Base-by-base conservation (phyloP, 148 eudicot genomes). In the Pharnaceum exiguum region DNA sequence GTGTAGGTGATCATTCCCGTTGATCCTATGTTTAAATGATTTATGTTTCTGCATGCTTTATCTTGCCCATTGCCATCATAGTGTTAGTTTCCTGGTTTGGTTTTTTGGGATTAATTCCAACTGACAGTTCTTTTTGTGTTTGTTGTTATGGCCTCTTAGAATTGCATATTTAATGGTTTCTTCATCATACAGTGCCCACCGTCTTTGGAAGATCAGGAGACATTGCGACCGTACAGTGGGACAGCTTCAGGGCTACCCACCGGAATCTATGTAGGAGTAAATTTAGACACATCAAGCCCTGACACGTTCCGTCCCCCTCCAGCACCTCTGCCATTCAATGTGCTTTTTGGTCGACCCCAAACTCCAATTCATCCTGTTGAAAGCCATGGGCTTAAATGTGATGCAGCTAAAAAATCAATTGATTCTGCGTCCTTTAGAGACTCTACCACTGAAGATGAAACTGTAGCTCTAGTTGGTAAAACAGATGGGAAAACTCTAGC, bases 301-400 rank as follows among this genome's bases (percentile, higher is more conserved):
- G 89, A 90, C 62, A 90, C 95, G 60, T 87, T 70, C 66, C 81
- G 86, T 4, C 72, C 87, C 17, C 95, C 95, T 57, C 95, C 97
- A 51, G 81, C 82, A 12, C 97, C 95, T 17, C 73, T 90, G 57
- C 97, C 97, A 13, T 90, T 84, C 40, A 84, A 87, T 48, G 80
- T 73, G 51, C 83, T 82, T 68, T 62, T 86, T 61, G 97, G 97
- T 11, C 77, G 62, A 29, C 78, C 89, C 11, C 77, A 68, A 35
- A 68, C 81, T 60, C 81, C 81, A 49, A 45, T 69, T 45, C 57
- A 46, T 46, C 16, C 49, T 47, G 49, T 62, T 63, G 77, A 71
- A 52, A 72, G 39, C 51, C 81, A 56, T 29, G 76, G 65, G 33
- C 55, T 43, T 7, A 77, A 72, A 62, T 57, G 53, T 50, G 68